Base-by-base conservation (phyloP, 805 yeast genomes). In the Wickerhamiella australiensis region DNA sequence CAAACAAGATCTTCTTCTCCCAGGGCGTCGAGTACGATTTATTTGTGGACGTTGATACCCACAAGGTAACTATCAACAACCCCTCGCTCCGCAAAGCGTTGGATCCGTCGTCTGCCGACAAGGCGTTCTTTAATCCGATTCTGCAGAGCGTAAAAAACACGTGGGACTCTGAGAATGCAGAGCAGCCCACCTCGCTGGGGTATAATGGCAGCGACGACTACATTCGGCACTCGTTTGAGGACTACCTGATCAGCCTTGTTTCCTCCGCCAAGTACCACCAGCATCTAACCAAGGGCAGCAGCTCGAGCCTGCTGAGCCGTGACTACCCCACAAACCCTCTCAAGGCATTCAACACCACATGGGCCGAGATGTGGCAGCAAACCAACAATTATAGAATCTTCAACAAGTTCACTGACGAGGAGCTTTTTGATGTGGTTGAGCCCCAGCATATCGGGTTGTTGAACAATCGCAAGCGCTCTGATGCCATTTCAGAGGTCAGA, bases 201-300 rank as follows among this genome's bases (percentile, higher is more conserved):
- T 82, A 73, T 59, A 65, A 67, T 41, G 90, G 90, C 2, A 79
- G 85, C 56, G 97, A 92, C 59, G 98, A 92, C 64, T 85, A 80
- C 60, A 80, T 92, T 27, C 68, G 97, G 47, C 75, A 79, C 66
- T 86, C 80, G 58, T 88, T 90, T 64, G 98, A 92, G 61, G 96
- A 88, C 59, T 92, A 92, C 60, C 65, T 88, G 22, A 74, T 82
- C 52, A 85, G 94, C 9, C 63, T 92, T 54, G 62, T 90, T 21
- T 71, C 94, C 0, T 73, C 84, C 22, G 78, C 76, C 20, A 82
- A 94, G 63, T 83, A 80, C 57, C 75, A 75, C 55, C 77, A 73
- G 46, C 85, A 80, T 58, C 56, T 75, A 9, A 60, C 57, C 47
- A 68, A 67, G 47, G 68, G 65, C 11, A 64, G 69, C 3, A 70